phyloP scores from a whole-genome alignment of 2,329 filamentous ascomycete genomes.

The Pezicula rhizophila region DNA sequence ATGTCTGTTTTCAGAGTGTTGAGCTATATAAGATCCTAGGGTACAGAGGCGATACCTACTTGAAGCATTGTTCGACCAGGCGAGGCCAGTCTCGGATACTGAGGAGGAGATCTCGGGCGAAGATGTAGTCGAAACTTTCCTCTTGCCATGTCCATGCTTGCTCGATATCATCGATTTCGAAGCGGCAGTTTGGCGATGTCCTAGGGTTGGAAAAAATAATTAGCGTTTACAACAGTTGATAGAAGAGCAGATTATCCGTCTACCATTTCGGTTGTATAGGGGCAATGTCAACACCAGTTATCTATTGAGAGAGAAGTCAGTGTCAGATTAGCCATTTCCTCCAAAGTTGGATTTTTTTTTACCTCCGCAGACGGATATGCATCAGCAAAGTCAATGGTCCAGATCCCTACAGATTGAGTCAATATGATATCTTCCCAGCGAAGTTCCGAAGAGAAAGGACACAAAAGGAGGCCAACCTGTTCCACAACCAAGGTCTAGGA shows the following conservation, averaged over 20 bases:
- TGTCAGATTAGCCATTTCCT: neutral
- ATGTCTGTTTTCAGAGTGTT: slow-evolving; percentile 3
- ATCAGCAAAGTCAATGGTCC: slow-evolving; percentile 5
- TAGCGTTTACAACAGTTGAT: neutral
- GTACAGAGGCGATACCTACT: neutral
- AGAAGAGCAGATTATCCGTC: neutral
- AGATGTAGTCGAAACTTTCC: slow-evolving; percentile 1
- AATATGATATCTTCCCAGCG: neutral
- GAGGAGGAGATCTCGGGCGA: slow-evolving; percentile 2
- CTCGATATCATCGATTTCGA: slow-evolving; percentile 29
- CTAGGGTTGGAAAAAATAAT: neutral
- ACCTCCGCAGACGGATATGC: slow-evolving; percentile 6
- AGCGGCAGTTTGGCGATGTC: slow-evolving; percentile 17
- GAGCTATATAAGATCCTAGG: neutral
- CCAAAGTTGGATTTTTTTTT: neutral
- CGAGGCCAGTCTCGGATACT: slow-evolving; percentile 4
- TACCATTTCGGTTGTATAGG: slow-evolving; percentile 7
- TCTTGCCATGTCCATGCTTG: slow-evolving; percentile 5
- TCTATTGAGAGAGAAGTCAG: neutral
- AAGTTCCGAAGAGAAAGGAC: neutral
- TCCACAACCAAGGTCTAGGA: slow-evolving; percentile 32
- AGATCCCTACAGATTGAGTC: slow-evolving; percentile 2
- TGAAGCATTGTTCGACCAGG: slow-evolving; percentile 5
- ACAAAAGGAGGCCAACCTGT: slow-evolving; percentile 19
- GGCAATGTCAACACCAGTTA: slow-evolving; percentile 4